phyloP scores from a whole-genome alignment of 1,284 basidiomycete genomes.

The Puccinia triticina region DNA sequence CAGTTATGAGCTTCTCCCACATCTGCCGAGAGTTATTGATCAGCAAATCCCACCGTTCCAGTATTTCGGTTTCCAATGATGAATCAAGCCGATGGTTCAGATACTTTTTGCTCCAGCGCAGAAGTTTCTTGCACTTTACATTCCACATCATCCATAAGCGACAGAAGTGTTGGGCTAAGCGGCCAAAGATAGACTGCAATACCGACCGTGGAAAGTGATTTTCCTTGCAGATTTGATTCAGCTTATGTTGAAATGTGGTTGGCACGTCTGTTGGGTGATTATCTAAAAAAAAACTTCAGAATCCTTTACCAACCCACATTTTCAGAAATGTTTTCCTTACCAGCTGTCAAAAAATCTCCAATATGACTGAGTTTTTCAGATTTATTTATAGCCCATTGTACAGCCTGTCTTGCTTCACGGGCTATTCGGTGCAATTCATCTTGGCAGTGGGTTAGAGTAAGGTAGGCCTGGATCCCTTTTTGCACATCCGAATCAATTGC shows the following conservation, averaged over 20 bases:
- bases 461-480: background rate
- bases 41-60: background rate
- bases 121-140: background rate
- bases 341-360: background rate
- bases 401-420: background rate
- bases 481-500: background rate
- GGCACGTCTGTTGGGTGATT: background rate
- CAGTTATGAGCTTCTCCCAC: background rate
- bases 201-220: background rate
- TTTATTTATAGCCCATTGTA: conserved; percentile 7
- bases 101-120: background rate
- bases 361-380: background rate
- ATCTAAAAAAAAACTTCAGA: background rate
- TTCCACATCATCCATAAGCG: conserved; percentile 1
- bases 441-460: background rate
- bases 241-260: background rate
- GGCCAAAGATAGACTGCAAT: background rate
- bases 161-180: background rate
- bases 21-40: background rate
- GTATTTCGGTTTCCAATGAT: background rate
- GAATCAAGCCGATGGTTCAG: background rate
- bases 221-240: background rate
- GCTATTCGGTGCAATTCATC: conserved; percentile 10
- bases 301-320: too few relatives aligned
- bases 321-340: too few relatives aligned